phyloP scores from a whole-genome alignment of 176 grass and related monocot genomes.

The Carex pumila region DNA sequence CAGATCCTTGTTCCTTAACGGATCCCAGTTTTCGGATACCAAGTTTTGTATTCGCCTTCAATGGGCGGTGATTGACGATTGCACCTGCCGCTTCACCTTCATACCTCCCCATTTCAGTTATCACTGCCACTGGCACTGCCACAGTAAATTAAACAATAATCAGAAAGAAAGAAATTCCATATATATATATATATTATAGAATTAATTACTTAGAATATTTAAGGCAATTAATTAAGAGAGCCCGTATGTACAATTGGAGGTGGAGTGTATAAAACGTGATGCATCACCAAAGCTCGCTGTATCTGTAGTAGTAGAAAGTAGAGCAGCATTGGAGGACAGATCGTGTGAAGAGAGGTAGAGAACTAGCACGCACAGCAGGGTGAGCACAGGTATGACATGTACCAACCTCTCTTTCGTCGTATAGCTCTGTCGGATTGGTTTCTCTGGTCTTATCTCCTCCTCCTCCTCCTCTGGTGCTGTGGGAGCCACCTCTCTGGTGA shows the following conservation, averaged over 20 bases:
- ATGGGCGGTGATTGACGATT: conserved; percentile 30
- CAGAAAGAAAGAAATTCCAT: too few species aligned
- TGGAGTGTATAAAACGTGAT: background rate
- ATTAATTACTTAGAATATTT: too few species aligned
- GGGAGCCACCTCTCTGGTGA: background rate
- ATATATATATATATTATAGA: too few species aligned
- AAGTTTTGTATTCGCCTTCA: conserved; percentile 38
- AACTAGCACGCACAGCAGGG: conserved; percentile 72
- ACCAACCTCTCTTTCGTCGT: conserved; percentile 39
- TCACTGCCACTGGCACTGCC: background rate
- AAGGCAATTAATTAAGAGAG: too few species aligned
- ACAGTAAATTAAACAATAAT: too few species aligned
- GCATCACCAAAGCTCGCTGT: background rate
- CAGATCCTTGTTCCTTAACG: background rate
- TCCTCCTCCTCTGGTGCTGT: conserved; percentile 15
- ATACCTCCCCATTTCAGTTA: conserved; percentile 10
- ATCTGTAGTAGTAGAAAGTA: background rate
- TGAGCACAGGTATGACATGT: conserved; percentile 79
- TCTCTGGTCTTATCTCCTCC: conserved; percentile 40
- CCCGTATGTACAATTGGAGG: too few species aligned
- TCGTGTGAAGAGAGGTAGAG: conserved; percentile 84
- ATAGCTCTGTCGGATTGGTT: conserved; percentile 24
- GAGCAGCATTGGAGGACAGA: conserved; percentile 33
- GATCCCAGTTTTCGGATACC: conserved; percentile 33
- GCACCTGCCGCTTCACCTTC: conserved; percentile 6